Conservation (phyloP, 441 rosid genomes). For the Geranium incanum region DNA sequence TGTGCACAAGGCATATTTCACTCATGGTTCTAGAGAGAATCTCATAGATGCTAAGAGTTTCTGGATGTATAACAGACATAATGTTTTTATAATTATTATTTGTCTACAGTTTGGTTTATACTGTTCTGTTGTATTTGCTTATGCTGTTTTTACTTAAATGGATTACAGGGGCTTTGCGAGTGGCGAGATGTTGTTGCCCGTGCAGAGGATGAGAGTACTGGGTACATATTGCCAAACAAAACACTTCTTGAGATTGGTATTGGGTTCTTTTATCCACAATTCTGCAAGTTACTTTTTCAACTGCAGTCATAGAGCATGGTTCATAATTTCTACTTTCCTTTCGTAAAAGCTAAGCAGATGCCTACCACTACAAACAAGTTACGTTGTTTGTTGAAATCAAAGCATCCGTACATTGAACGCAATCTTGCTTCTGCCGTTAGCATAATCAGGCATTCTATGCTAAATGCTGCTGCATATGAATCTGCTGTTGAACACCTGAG, state of each 20-base stretch:
- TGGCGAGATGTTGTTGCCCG: slow-evolving; percentile 91
- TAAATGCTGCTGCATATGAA: slow-evolving; percentile 60
- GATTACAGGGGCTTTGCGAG: slow-evolving; percentile 62
- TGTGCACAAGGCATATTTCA: background rate
- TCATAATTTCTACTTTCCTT: slow-evolving; percentile 19
- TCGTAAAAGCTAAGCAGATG: slow-evolving; percentile 69
- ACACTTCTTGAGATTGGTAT: slow-evolving; percentile 76
- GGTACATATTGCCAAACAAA: slow-evolving; percentile 80
- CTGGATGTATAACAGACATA: too few relatives aligned
- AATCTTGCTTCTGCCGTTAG: slow-evolving; percentile 47
- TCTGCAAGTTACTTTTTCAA: background rate
- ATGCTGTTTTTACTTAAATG: slow-evolving; percentile 9
- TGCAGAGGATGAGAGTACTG: slow-evolving; percentile 85
- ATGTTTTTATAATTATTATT: too few relatives aligned
- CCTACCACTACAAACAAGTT: slow-evolving; percentile 54
- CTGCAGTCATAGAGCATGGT: slow-evolving; percentile 12
- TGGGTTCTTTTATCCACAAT: background rate
- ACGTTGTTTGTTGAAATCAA: slow-evolving; percentile 49
- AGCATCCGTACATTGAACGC: slow-evolving; percentile 62
- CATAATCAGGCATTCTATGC: slow-evolving; percentile 62
- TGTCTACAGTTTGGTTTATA: background rate
- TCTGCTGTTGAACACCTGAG: slow-evolving; percentile 45
- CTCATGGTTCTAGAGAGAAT: too few relatives aligned
- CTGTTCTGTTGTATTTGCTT: slow-evolving; percentile 2
- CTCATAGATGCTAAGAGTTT: too few relatives aligned